phyloP scores from a whole-genome alignment of 352 stramenopile species.

The Phytophthora palmivora region DNA sequence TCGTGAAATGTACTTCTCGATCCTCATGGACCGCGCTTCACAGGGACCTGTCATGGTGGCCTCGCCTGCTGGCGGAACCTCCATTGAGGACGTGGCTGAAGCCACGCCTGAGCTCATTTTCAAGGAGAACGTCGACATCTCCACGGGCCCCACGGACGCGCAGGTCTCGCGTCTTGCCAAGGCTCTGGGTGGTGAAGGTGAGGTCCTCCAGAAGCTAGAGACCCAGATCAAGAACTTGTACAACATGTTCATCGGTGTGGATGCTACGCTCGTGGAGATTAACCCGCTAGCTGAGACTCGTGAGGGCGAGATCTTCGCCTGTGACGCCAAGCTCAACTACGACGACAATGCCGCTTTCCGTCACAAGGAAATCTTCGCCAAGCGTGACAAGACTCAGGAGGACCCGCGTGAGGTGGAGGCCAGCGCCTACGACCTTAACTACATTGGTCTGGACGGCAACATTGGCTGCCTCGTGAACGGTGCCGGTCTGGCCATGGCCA shows the following conservation, averaged over 20 bases:
- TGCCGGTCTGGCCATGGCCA: conserved; percentile 98
- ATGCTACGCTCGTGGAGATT: conserved; percentile 98
- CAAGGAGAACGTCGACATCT: conserved; percentile 96
- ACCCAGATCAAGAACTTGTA: conserved; percentile 92
- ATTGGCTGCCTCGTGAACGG: conserved; percentile 99
- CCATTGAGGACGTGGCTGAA: conserved; percentile 97
- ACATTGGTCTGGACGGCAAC: conserved; percentile 99
- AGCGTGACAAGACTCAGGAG: conserved; percentile 93
- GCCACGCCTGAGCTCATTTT: conserved; percentile 94
- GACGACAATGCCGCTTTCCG: conserved; percentile 98
- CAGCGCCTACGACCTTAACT: conserved; percentile 97
- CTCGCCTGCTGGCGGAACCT: conserved; percentile 93
- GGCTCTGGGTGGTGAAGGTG: conserved; percentile 72
- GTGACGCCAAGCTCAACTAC: conserved; percentile 99
- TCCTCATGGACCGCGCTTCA: conserved; percentile 97
- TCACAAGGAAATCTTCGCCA: conserved; percentile 94
- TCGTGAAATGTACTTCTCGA: conserved; percentile 98
- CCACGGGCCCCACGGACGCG: conserved; percentile 86
- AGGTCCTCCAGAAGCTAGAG: conserved; percentile 67
- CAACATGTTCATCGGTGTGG: conserved; percentile 95
- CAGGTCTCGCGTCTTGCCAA: conserved; percentile 79
- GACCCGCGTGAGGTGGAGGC: conserved; percentile 96
- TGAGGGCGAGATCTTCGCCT: conserved; percentile 95
- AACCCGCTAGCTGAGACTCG: conserved; percentile 98
- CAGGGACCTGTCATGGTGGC: conserved; percentile 97